A percentile compares a stretch with the other conserved stretches of the same genome.
Conservation (phyloP, 495 filamentous ascomycete genomes). For the Penicillium antarcticum region DNA sequence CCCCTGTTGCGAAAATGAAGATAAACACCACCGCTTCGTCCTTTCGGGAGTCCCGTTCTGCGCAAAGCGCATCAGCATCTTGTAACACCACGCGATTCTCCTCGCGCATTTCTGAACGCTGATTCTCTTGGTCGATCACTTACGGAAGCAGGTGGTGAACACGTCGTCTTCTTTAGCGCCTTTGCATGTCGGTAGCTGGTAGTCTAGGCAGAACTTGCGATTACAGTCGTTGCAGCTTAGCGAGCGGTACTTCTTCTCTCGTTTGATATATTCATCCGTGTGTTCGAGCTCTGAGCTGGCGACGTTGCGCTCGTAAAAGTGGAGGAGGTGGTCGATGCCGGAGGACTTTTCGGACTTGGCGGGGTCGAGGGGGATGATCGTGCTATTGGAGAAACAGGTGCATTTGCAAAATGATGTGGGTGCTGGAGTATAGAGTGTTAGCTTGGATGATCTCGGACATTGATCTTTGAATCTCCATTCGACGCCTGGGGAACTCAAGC, state of each 20-base stretch:
- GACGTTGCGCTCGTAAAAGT: conserved; percentile 20
- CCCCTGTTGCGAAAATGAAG: conserved; percentile 85
- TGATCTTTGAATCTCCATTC: background rate
- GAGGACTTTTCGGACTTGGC: conserved; percentile 21
- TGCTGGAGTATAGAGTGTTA: conserved; percentile 23
- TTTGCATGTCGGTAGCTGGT: conserved; percentile 83
- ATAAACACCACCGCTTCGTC: conserved; percentile 89
- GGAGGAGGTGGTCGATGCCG: conserved; percentile 21
- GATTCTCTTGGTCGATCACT: conserved; percentile 14
- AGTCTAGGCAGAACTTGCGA: conserved; percentile 81
- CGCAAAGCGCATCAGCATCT: conserved; percentile 15
- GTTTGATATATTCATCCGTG: conserved; percentile 5
- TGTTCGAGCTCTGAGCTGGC: conserved; percentile 2
- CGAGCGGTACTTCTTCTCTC: conserved; percentile 34
- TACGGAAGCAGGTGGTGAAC: conserved; percentile 85
- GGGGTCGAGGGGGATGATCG: conserved; percentile 63
- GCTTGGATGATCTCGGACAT: background rate
- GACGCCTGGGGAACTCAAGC: background rate
- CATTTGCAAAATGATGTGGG: conserved; percentile 96
- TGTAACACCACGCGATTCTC: no score
- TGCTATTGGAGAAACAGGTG: conserved; percentile 87
- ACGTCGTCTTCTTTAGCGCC: conserved; percentile 83
- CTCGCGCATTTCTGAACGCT: no score
- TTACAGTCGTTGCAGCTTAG: conserved; percentile 82
- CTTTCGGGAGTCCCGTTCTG: conserved; percentile 82